Conservation (phyloP, 2,329 filamentous ascomycete species). For the Aureobasidium zeae region DNA sequence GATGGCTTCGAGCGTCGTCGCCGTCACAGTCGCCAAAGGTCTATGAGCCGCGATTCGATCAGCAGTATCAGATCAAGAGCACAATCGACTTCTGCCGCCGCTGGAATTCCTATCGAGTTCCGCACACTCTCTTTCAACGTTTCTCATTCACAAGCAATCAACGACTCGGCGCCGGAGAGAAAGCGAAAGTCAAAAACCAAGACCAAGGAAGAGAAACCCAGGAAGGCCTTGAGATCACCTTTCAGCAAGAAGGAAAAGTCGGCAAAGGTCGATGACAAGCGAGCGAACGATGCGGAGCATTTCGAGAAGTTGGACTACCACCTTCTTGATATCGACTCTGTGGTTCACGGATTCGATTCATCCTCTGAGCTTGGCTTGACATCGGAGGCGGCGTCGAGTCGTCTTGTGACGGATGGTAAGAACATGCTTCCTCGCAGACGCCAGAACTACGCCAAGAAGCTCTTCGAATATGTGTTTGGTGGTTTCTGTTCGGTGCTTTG, state of each 20-base stretch:
- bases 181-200: slow-evolving; percentile 1
- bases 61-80: slow-evolving; percentile 13
- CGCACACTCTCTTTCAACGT: slow-evolving; percentile 33
- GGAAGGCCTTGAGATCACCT: slow-evolving; percentile 8
- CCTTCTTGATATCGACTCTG: slow-evolving; percentile 29
- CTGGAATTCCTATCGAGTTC: slow-evolving; percentile 18
- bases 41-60: slow-evolving; percentile 17
- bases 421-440: slow-evolving; percentile 37
- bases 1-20: slow-evolving; percentile 9
- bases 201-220: background rate
- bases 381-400: slow-evolving; percentile 26
- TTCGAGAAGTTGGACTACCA: slow-evolving; percentile 36
- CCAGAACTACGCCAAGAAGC: slow-evolving; percentile 37
- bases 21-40: slow-evolving; percentile 9
- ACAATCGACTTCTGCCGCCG: slow-evolving; percentile 10
- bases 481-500: slow-evolving; percentile 42
- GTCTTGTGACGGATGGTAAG: slow-evolving; percentile 34
- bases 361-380: slow-evolving; percentile 28
- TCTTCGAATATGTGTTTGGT: slow-evolving; percentile 38
- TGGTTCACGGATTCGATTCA: slow-evolving; percentile 22
- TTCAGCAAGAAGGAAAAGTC: slow-evolving; percentile 5
- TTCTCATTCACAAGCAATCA: slow-evolving; percentile 30
- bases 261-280: slow-evolving; percentile 13
- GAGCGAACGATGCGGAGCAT: slow-evolving; percentile 29
- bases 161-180: slow-evolving; percentile 19